Evolutionary conservation across 83 land plant genomes (phyloP).

Genomic region (Isoetes engelmannii): DNA sequence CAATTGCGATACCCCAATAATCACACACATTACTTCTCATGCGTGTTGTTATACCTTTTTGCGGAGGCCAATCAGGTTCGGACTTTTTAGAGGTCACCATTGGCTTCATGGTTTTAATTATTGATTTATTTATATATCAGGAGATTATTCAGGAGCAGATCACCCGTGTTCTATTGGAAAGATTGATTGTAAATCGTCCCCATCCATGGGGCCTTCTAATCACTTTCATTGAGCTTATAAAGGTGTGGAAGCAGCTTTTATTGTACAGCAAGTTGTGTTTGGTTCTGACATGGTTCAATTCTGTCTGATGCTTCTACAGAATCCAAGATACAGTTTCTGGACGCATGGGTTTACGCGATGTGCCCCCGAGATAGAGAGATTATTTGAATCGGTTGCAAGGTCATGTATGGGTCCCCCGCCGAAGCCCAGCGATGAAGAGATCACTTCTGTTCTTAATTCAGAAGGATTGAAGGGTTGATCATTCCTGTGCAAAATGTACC

Average conservation of each 20-base stretch:
- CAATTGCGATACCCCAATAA: constrained; percentile 95
- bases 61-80: constrained; percentile 71
- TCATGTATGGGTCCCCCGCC: constrained; percentile 72
- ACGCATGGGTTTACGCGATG: constrained; percentile 67
- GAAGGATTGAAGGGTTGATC: constrained; percentile 36
- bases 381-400: constrained; percentile 86
- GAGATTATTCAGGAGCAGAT: constrained; percentile 97
- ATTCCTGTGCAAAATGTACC: no score
- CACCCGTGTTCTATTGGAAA: constrained; percentile 83
- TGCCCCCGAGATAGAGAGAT: constrained; percentile 91
- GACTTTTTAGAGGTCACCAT: not conserved
- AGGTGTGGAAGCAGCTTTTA: constrained; percentile 41
- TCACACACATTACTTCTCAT: constrained; percentile 92
- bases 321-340: constrained; percentile 90
- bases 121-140: constrained; percentile 24
- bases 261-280: not conserved
- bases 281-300: not conserved
- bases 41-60: constrained; percentile 75
- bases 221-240: constrained; percentile 94
- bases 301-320: constrained; percentile 38
- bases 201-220: constrained; percentile 99
- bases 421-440: constrained; percentile 62
- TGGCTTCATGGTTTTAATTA: not conserved
- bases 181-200: constrained; percentile 88
- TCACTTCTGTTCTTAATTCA: constrained; percentile 39